Percentiles rank a stretch among this genome's conserved stretches.
phyloP scores from a whole-genome alignment of 177 flowering plant genomes.

The Vitis hybrid region DNA sequence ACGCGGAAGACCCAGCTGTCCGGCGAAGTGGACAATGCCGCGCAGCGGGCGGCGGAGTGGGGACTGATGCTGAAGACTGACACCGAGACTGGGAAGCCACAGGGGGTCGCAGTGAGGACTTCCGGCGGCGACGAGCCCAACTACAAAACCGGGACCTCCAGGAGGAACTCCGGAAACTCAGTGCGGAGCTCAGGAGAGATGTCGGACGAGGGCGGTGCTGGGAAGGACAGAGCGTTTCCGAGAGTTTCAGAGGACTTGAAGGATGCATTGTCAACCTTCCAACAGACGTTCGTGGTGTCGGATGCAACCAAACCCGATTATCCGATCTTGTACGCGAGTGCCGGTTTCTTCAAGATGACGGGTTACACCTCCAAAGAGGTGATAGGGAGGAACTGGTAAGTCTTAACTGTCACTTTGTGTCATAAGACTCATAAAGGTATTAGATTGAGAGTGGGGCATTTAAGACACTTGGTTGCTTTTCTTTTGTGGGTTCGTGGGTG shows the following conservation, averaged over 20 bases:
- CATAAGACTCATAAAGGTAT: conserved; percentile 6
- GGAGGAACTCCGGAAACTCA: conserved; percentile 64
- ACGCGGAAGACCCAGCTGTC: conserved; percentile 3
- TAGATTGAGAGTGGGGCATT: no score
- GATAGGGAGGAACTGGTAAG: conserved; percentile 90
- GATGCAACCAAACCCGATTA: conserved; percentile 88
- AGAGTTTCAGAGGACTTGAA: conserved; percentile 83
- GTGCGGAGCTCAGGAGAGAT: conserved; percentile 67
- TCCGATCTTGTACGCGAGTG: conserved; percentile 94
- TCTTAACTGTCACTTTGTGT: conserved; percentile 6
- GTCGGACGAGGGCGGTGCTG: conserved; percentile 47
- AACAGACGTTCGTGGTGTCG: conserved; percentile 97
- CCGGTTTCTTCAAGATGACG: conserved; percentile 98
- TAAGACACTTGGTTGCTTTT: no score
- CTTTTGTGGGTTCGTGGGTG: conserved; percentile 7
- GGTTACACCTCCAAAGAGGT: conserved; percentile 93
- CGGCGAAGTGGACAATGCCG: conserved; percentile 48
- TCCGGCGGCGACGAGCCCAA: conserved; percentile 65
- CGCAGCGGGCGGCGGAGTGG: conserved; percentile 96
- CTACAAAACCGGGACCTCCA: conserved; percentile 28
- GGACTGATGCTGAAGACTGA: conserved; percentile 86
- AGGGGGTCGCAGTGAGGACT: conserved; percentile 69
- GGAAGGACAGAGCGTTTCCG: conserved; percentile 49
- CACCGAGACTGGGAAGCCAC: conserved; percentile 79
- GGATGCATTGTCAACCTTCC: conserved; percentile 87